Percentiles rank a stretch among this genome's conserved stretches.
These are phyloP conservation scores for Anacardium occidentale DNA, from an alignment of 345 rosid species.

Conservation along the genomic window DNA sequence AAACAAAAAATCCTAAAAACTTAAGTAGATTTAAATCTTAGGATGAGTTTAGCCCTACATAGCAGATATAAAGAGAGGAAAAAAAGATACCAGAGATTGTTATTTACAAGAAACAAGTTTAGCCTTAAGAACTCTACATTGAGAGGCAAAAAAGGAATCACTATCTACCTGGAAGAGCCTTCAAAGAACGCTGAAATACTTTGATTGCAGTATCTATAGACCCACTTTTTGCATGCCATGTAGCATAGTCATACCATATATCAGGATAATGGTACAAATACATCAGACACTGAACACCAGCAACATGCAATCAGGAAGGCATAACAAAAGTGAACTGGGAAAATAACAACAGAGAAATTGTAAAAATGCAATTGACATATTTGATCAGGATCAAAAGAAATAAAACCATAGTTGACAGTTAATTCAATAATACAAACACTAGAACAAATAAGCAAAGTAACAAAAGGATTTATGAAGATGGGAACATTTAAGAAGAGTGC, in stretches of 20 bases:
- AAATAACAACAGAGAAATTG: slow-evolving; percentile 1
- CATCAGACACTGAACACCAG: slow-evolving; percentile 76
- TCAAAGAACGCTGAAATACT: slow-evolving; percentile 92
- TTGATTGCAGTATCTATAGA: slow-evolving; percentile 80
- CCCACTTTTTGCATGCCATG: slow-evolving; percentile 89
- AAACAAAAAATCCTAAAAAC: not conserved
- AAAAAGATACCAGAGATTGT: no score
- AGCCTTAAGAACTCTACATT: not conserved
- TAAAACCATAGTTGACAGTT: not conserved
- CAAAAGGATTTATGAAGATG: not conserved
- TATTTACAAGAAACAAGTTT: no score
- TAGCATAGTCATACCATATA: slow-evolving; percentile 93
- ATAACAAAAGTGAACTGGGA: not conserved
- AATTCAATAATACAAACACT: no score
- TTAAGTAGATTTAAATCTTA: not conserved
- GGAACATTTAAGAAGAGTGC: not conserved
- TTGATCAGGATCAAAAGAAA: not conserved
- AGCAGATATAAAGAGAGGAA: no score
- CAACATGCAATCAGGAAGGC: slow-evolving; percentile 22
- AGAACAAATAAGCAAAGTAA: no score
- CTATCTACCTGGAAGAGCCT: slow-evolving; percentile 83
- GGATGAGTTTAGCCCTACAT: no score
- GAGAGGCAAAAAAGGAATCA: slow-evolving; percentile 21
- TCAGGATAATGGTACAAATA: slow-evolving; percentile 92
- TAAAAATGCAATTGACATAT: not conserved